Conservation (phyloP, 2,329 filamentous ascomycete genomes). For the Fusarium annulatum region DNA sequence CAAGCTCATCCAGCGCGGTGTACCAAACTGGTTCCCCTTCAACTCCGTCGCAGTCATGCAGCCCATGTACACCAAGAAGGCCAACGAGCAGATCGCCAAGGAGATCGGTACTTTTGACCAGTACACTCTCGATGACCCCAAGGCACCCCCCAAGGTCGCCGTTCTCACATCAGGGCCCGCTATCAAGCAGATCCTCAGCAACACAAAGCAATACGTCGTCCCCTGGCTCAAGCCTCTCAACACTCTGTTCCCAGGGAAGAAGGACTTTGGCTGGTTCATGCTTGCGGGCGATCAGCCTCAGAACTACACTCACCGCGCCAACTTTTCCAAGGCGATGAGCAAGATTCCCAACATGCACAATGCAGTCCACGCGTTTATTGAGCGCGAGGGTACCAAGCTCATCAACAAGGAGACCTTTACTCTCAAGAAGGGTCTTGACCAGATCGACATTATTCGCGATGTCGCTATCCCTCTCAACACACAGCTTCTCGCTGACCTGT, state of each 20-base stretch:
- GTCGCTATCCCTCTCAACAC: slow-evolving; percentile 70
- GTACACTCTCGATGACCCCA: slow-evolving; percentile 49
- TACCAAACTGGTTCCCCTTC: slow-evolving; percentile 57
- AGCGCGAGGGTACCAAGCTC: slow-evolving; percentile 52
- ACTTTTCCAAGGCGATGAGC: slow-evolving; percentile 47
- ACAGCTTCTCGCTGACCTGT: slow-evolving; percentile 65
- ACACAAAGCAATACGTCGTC: slow-evolving; percentile 48
- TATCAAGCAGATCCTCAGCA: slow-evolving; percentile 49
- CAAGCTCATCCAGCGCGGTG: slow-evolving; percentile 58
- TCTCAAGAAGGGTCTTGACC: slow-evolving; percentile 51
- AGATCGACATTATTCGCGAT: slow-evolving; percentile 60
- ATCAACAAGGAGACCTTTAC: slow-evolving; percentile 53
- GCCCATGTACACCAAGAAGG: slow-evolving; percentile 58
- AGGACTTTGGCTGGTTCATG: slow-evolving; percentile 54
- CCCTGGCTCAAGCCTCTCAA: slow-evolving; percentile 50
- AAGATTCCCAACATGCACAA: slow-evolving; percentile 49
- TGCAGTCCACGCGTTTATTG: slow-evolving; percentile 49
- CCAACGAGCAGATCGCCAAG: slow-evolving; percentile 53
- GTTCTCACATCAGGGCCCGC: slow-evolving; percentile 40
- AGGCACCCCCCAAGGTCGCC: slow-evolving; percentile 48
- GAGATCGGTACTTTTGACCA: slow-evolving; percentile 52
- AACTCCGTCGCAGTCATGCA: slow-evolving; percentile 59
- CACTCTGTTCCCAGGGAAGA: slow-evolving; percentile 50
- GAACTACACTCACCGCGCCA: slow-evolving; percentile 48
- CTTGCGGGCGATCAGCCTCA: slow-evolving; percentile 49